These are phyloP conservation scores for Huiozyma naganishii DNA, from an alignment of 805 yeast genomes.

Conservation along the genomic window DNA sequence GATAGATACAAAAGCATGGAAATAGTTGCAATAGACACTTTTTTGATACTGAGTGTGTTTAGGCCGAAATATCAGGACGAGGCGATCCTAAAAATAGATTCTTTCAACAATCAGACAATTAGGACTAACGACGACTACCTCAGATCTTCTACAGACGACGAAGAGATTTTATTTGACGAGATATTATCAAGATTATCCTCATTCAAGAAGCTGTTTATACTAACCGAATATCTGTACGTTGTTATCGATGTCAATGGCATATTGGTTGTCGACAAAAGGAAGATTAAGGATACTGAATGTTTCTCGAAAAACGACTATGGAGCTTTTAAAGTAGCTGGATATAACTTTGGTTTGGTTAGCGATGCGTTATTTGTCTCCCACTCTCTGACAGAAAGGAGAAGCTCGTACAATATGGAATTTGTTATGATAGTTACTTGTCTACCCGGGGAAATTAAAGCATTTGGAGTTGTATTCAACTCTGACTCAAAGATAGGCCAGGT, in stretches of 20 bases:
- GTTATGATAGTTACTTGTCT: constrained; percentile 12
- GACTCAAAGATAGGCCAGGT: constrained; percentile 14
- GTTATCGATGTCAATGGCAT: constrained; percentile 18
- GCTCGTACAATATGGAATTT: constrained; percentile 6
- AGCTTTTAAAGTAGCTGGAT: constrained; percentile 12
- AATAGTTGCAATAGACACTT: constrained; percentile 15
- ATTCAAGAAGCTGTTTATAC: constrained; percentile 17
- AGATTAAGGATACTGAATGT: constrained; percentile 6
- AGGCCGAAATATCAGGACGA: constrained; percentile 17
- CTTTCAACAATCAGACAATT: constrained; percentile 1
- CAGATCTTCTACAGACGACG: background rate
- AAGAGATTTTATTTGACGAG: background rate
- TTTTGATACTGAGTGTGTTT: constrained; percentile 11
- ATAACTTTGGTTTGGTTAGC: constrained; percentile 15
- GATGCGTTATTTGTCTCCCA: constrained; percentile 14
- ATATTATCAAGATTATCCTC: constrained; percentile 7
- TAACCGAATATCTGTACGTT: constrained; percentile 14
- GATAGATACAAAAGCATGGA: constrained; percentile 18
- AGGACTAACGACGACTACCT: background rate
- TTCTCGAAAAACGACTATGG: constrained; percentile 3
- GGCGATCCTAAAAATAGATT: constrained; percentile 12
- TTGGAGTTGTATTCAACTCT: constrained; percentile 11
- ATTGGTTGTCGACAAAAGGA: constrained; percentile 12
- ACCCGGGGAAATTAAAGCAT: constrained; percentile 15
- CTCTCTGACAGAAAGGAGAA: constrained; percentile 2